A percentile compares a stretch with the other conserved stretches of the same genome.
These are phyloP conservation scores for Nicotiana attenuata DNA, from an alignment of 257 asterid species.

Conservation along the genomic window DNA sequence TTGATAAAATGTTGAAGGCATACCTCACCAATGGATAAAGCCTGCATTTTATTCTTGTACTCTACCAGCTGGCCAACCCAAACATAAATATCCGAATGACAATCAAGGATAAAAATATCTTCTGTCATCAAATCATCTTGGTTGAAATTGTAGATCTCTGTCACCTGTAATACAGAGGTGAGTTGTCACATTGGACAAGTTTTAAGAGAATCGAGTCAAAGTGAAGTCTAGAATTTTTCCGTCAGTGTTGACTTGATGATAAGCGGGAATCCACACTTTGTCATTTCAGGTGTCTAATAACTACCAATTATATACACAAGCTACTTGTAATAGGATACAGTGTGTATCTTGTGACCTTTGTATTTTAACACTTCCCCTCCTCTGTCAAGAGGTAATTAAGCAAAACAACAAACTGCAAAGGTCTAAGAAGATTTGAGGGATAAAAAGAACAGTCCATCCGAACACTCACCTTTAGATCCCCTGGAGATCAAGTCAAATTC, in stretches of 20 bases:
- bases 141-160: conserved; percentile 79
- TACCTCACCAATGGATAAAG: conserved; percentile 83
- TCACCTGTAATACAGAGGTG: conserved; percentile 52
- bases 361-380: background rate
- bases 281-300: background rate
- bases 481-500: conserved; percentile 47
- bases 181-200: conserved; percentile 3
- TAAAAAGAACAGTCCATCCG: conserved; percentile 8
- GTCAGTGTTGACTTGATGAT: background rate
- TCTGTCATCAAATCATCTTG: conserved; percentile 98
- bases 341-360: background rate
- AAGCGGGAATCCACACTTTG: background rate
- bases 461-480: conserved; percentile 71
- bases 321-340: background rate
- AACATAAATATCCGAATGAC: conserved; percentile 77
- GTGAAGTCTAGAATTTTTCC: background rate
- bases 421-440: background rate
- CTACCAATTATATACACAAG: background rate
- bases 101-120: conserved; percentile 84
- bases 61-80: conserved; percentile 95
- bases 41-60: conserved; percentile 57
- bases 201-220: conserved; percentile 7
- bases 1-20: background rate
- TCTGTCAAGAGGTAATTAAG: background rate
- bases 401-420: background rate